phyloP scores from a whole-genome alignment of 2,329 filamentous ascomycete species.

The Orbilia javanica region DNA sequence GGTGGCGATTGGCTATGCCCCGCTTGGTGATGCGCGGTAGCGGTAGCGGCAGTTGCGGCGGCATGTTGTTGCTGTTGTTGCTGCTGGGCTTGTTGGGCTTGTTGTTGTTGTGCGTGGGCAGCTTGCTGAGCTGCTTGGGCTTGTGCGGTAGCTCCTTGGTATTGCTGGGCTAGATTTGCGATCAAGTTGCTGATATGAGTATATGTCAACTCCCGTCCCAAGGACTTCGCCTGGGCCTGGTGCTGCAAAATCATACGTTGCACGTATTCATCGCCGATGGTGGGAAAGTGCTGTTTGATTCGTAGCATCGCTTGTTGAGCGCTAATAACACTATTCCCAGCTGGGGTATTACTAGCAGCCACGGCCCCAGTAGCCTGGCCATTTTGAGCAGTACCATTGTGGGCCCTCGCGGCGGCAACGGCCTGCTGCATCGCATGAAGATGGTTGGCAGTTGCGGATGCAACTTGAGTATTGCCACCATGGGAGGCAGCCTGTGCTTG shows the following conservation, averaged over 20 bases:
- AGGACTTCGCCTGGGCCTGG: constrained; percentile 49
- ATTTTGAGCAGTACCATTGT: constrained; percentile 32
- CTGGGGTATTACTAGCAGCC: not conserved
- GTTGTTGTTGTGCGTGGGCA: not conserved
- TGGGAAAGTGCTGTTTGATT: constrained; percentile 55
- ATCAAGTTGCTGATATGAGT: constrained; percentile 52
- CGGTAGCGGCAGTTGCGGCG: not conserved
- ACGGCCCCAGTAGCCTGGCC: not conserved
- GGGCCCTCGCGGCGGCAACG: constrained; percentile 45
- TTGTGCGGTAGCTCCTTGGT: constrained; percentile 19
- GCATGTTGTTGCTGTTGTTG: constrained; percentile 39
- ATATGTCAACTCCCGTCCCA: constrained; percentile 47
- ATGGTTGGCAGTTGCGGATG: constrained; percentile 31
- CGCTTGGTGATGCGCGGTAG: constrained; percentile 37
- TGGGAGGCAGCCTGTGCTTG: constrained; percentile 21
- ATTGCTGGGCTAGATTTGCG: constrained; percentile 36
- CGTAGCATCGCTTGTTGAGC: constrained; percentile 49
- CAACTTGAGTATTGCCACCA: constrained; percentile 14
- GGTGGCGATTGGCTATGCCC: constrained; percentile 37
- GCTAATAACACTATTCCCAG: constrained; percentile 26
- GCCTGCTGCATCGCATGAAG: constrained; percentile 50
- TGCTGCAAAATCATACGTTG: constrained; percentile 55
- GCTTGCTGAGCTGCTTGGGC: constrained; percentile 15
- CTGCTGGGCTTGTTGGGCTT: constrained; percentile 33
- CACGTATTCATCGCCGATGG: constrained; percentile 54